These are phyloP conservation scores for Gelatoporia subvermispora DNA, from an alignment of 768 basidiomycete species.

Conservation along the genomic window DNA sequence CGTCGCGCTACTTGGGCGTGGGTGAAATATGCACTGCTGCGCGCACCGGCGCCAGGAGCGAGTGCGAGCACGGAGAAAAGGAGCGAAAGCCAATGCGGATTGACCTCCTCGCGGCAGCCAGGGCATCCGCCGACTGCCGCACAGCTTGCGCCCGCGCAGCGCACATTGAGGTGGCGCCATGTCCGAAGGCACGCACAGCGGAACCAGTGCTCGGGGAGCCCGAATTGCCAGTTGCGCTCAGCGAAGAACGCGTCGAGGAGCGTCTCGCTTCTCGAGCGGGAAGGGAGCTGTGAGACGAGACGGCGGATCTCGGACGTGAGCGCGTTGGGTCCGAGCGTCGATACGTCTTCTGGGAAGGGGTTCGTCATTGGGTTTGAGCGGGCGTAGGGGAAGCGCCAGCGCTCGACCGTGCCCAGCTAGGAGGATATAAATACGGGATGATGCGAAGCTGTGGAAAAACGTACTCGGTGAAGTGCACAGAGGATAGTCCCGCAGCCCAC, in stretches of 20 bases:
- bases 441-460: slow-evolving; percentile 6
- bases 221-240: slow-evolving; percentile 46
- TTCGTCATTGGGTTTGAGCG: slow-evolving; percentile 25
- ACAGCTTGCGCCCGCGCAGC: slow-evolving; percentile 13
- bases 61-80: slow-evolving; percentile 46
- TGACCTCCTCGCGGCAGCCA: slow-evolving; percentile 32
- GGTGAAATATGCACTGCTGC: slow-evolving; percentile 30
- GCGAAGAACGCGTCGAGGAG: slow-evolving; percentile 34
- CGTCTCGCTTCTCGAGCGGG: slow-evolving; percentile 8
- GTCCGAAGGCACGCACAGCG: slow-evolving; percentile 36
- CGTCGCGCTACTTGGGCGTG: slow-evolving; percentile 42
- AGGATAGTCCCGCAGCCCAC: slow-evolving; percentile 44
- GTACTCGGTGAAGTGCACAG: slow-evolving; percentile 42
- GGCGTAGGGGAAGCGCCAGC: slow-evolving; percentile 34
- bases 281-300: slow-evolving; percentile 27
- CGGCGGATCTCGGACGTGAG: slow-evolving; percentile 26
- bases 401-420: slow-evolving; percentile 32
- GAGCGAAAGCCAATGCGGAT: slow-evolving; percentile 46
- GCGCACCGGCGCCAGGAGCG: slow-evolving; percentile 25
- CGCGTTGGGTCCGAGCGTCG: slow-evolving; percentile 24
- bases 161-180: slow-evolving; percentile 38
- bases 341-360: slow-evolving; percentile 1
- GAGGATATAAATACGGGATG: slow-evolving; percentile 11
- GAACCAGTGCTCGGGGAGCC: slow-evolving; percentile 48
- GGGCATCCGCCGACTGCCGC: slow-evolving; percentile 22